A percentile compares a stretch with the other conserved stretches of the same genome.
phyloP scores from a whole-genome alignment of 306 rosid species.

The Lupinus albus region DNA sequence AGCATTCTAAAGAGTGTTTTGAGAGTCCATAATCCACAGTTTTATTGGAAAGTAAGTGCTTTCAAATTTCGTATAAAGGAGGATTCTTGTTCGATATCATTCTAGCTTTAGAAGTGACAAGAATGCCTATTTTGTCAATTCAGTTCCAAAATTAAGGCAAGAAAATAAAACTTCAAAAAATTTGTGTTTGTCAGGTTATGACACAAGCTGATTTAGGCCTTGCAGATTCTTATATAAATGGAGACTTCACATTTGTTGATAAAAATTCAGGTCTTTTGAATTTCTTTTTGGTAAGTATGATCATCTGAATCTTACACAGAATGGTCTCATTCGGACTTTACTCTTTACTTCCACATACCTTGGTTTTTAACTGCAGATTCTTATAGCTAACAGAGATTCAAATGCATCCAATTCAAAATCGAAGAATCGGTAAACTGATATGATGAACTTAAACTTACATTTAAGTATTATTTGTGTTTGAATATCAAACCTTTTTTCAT shows the following conservation, averaged over 20 bases:
- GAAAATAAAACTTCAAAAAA: neutral
- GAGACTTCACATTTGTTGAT: constrained; percentile 74
- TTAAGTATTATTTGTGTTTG: neutral
- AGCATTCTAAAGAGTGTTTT: constrained; percentile 53
- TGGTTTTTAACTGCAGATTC: constrained; percentile 58
- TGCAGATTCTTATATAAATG: constrained; percentile 84
- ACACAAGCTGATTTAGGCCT: constrained; percentile 94
- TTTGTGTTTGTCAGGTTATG: constrained; percentile 61
- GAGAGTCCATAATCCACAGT: constrained; percentile 74
- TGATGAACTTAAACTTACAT: constrained; percentile 4
- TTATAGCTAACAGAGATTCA: constrained; percentile 79
- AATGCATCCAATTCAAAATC: constrained; percentile 52
- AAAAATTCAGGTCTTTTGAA: constrained; percentile 74
- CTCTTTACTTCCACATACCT: constrained; percentile 12
- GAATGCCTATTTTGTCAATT: constrained; percentile 15
- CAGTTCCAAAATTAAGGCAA: constrained; percentile 5
- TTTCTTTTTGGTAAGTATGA: constrained; percentile 57
- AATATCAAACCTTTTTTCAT: constrained; percentile 18
- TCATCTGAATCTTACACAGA: neutral
- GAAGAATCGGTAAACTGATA: constrained; percentile 56
- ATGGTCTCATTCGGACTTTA: constrained; percentile 9
- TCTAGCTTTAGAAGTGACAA: constrained; percentile 18
- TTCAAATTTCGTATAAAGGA: neutral
- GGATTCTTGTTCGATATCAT: neutral
- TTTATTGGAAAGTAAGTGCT: constrained; percentile 84